Conservation (phyloP, 371 early-diverging fungal species). For the Mortierella sp. region DNA sequence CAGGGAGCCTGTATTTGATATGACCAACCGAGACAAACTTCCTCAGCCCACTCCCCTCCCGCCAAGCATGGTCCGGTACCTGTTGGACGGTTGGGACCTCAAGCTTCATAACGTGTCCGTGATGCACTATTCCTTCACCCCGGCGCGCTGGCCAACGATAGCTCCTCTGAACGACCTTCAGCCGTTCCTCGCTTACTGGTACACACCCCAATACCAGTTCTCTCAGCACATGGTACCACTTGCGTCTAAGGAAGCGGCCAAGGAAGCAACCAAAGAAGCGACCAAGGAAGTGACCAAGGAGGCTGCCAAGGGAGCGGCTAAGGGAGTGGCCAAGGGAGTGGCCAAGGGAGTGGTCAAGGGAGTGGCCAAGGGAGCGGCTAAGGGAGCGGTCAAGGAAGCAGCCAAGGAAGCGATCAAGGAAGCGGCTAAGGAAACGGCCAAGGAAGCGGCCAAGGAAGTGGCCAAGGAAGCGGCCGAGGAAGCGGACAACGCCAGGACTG, state of each 20-base stretch:
- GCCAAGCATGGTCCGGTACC: background rate
- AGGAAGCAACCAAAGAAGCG: no score
- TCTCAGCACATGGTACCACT: background rate
- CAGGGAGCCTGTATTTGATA: background rate
- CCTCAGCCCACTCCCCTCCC: background rate
- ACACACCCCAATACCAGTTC: background rate
- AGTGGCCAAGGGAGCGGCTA: no score
- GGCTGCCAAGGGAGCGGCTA: no score
- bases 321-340: no score
- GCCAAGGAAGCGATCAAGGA: no score
- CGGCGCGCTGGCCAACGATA: background rate
- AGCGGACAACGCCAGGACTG: background rate
- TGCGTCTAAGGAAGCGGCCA: background rate
- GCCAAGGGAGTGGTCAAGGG: no score
- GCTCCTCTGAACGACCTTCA: conserved; percentile 5
- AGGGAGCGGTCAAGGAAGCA: no score
- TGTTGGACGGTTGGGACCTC: background rate
- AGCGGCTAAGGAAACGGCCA: no score
- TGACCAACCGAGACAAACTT: background rate
- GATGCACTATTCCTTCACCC: background rate
- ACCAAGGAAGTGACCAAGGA: no score
- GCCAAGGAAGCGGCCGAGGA: no score
- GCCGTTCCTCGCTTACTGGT: conserved; percentile 9
- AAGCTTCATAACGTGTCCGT: background rate
- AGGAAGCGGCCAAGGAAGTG: no score